Percentiles rank a stretch among this genome's conserved stretches.
Conservation (phyloP, 805 yeast species). For the Sporopachydermia lactativora region DNA sequence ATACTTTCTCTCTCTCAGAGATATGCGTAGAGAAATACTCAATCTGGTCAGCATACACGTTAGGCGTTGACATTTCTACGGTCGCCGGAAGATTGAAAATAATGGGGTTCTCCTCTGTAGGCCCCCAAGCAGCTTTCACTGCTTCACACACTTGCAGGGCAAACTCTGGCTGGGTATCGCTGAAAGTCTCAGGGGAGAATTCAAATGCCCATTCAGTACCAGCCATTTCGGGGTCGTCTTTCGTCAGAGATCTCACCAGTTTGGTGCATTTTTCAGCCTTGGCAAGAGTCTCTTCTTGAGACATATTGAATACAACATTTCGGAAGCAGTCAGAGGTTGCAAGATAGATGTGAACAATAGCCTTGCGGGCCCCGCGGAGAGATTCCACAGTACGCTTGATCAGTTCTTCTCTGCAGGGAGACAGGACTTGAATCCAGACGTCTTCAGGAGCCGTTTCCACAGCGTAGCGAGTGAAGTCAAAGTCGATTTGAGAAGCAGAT, state of each 20-base stretch:
- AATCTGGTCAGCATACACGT: constrained; percentile 73
- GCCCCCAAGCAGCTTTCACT: constrained; percentile 64
- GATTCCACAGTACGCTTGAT: constrained; percentile 61
- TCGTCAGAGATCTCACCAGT: constrained; percentile 51
- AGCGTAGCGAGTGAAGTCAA: constrained; percentile 67
- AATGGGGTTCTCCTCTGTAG: constrained; percentile 48
- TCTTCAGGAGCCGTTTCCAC: constrained; percentile 64
- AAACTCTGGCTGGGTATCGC: constrained; percentile 53
- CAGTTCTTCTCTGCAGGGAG: constrained; percentile 65
- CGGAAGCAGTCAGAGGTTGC: constrained; percentile 69
- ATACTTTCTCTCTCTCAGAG: constrained; percentile 51
- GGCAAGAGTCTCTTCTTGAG: constrained; percentile 39
- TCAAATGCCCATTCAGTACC: constrained; percentile 61
- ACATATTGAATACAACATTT: constrained; percentile 51
- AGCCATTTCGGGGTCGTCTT: constrained; percentile 40
- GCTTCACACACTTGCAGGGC: constrained; percentile 58
- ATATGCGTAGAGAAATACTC: constrained; percentile 55
- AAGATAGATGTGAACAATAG: constrained; percentile 62
- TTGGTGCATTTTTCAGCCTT: constrained; percentile 51
- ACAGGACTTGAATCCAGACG: constrained; percentile 61
- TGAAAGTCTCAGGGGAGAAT: constrained; percentile 71
- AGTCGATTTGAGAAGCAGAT: constrained; percentile 66
- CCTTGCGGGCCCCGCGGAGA: constrained; percentile 58
- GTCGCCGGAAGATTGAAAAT: constrained; percentile 79
- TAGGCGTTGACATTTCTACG: constrained; percentile 71